Evolutionary conservation across 208 protist species (phyloP).

Genomic region (Angomonas desouzai): DNA sequence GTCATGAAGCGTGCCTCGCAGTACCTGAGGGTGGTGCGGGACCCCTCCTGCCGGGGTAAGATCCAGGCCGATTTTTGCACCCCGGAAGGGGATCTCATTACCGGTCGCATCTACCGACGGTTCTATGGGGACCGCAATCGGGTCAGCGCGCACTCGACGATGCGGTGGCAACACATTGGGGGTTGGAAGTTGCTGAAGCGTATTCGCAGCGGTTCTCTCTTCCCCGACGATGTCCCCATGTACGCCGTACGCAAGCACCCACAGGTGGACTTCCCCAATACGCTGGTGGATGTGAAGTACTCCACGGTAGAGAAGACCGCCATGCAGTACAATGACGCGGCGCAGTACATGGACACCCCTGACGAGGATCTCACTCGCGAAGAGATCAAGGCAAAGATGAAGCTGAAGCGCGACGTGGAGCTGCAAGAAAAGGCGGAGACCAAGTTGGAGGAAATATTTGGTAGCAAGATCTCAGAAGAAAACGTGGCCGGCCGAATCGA

Average conservation of each 20-base stretch:
- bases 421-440: conserved; percentile 59
- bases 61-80: conserved; percentile 81
- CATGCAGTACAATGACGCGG: conserved; percentile 82
- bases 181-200: conserved; percentile 83
- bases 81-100: conserved; percentile 67
- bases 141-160: conserved; percentile 53
- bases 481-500: conserved; percentile 34
- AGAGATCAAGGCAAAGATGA: conserved; percentile 43
- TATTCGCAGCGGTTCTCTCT: conserved; percentile 61
- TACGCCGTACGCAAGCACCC: conserved; percentile 71
- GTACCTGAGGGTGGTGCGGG: conserved; percentile 74
- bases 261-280: conserved; percentile 85
- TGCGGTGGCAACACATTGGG: conserved; percentile 89
- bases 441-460: conserved; percentile 72
- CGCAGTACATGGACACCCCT: conserved; percentile 32
- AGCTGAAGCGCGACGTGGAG: conserved; percentile 31
- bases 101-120: conserved; percentile 73
- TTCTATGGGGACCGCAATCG: conserved; percentile 79
- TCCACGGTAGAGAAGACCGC: conserved; percentile 82
- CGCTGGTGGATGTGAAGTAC: conserved; percentile 55
- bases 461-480: conserved; percentile 25
- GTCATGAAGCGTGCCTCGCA: conserved; percentile 38
- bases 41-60: conserved; percentile 77
- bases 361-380: conserved; percentile 61
- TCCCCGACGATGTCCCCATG: conserved; percentile 75